phyloP scores from a whole-genome alignment of 495 filamentous ascomycete genomes.

The Letharia columbiana region DNA sequence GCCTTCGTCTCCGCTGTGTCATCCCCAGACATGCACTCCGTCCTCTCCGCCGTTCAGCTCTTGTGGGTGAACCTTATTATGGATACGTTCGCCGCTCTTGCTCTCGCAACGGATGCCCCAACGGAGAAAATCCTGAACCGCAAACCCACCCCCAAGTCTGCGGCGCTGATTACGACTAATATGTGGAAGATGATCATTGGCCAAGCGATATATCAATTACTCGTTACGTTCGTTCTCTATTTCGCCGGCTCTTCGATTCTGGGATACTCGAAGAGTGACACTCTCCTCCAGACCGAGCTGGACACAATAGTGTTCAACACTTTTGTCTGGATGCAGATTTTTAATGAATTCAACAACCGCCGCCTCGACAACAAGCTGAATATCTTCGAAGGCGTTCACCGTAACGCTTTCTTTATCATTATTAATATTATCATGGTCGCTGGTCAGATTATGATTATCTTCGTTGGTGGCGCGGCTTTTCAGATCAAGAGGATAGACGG shows the following conservation, averaged over 20 bases:
- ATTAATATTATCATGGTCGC: slow-evolving; percentile 75
- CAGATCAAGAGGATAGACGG: slow-evolving; percentile 58
- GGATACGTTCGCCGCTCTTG: slow-evolving; percentile 84
- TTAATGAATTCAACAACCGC: slow-evolving; percentile 91
- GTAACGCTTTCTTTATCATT: slow-evolving; percentile 74
- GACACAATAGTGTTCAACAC: slow-evolving; percentile 82
- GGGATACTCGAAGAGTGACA: slow-evolving; percentile 37
- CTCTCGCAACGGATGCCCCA: slow-evolving; percentile 77
- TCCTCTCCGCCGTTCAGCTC: slow-evolving; percentile 77
- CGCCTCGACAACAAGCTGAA: slow-evolving; percentile 84
- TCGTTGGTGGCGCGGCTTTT: slow-evolving; percentile 65
- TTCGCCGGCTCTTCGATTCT: slow-evolving; percentile 60
- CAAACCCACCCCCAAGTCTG: slow-evolving; percentile 72
- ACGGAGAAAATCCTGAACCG: slow-evolving; percentile 69
- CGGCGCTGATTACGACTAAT: slow-evolving; percentile 67
- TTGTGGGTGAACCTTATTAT: slow-evolving; percentile 93
- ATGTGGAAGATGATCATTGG: slow-evolving; percentile 98
- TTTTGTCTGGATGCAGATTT: slow-evolving; percentile 96
- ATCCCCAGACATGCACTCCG: slow-evolving; percentile 53
- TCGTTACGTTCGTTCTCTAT: slow-evolving; percentile 68
- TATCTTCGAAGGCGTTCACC: slow-evolving; percentile 71
- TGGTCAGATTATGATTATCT: slow-evolving; percentile 73
- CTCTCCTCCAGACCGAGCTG: slow-evolving; percentile 41
- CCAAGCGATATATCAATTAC: slow-evolving; percentile 74
- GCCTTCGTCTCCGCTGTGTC: slow-evolving; percentile 81